Evolutionary conservation across 2,329 filamentous ascomycete genomes (phyloP).

Genomic region (Pestalotiopsis sp.): DNA sequence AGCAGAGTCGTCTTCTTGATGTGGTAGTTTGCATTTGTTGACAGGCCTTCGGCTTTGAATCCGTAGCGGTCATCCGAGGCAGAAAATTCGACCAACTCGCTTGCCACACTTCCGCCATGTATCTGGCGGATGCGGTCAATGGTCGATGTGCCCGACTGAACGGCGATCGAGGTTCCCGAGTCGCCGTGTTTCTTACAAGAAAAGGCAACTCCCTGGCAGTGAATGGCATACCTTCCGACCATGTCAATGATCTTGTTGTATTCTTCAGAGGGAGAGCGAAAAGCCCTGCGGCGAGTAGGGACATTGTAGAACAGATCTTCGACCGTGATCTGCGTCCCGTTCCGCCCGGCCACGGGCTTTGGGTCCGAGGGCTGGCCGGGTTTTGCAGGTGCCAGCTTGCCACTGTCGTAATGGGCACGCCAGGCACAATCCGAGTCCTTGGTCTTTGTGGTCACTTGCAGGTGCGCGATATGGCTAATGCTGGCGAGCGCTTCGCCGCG

Average conservation of each 20-base stretch:
- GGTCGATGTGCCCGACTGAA: slow-evolving; percentile 71
- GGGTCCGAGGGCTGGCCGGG: slow-evolving; percentile 86
- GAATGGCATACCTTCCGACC: slow-evolving; percentile 89
- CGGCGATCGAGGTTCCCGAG: slow-evolving; percentile 77
- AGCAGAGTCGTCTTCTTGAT: slow-evolving; percentile 86
- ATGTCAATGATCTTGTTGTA: slow-evolving; percentile 98
- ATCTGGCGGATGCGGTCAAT: slow-evolving; percentile 89
- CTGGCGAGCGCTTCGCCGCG: slow-evolving; percentile 94
- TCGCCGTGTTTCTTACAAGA: slow-evolving; percentile 97
- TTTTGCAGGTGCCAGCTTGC: slow-evolving; percentile 79
- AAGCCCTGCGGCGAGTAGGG: slow-evolving; percentile 83
- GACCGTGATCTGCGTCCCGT: slow-evolving; percentile 92
- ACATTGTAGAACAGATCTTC: slow-evolving; percentile 98
- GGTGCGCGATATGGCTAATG: slow-evolving; percentile 97
- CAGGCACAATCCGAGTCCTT: slow-evolving; percentile 86
- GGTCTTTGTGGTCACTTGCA: slow-evolving; percentile 93
- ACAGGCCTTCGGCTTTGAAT: slow-evolving; percentile 78
- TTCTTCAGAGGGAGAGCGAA: slow-evolving; percentile 89
- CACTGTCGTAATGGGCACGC: slow-evolving; percentile 85
- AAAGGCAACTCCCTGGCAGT: slow-evolving; percentile 89
- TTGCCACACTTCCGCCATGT: slow-evolving; percentile 80
- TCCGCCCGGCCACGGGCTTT: slow-evolving; percentile 82
- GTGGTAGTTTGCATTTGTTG: slow-evolving; percentile 93
- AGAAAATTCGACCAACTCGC: slow-evolving; percentile 80
- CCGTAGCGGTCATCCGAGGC: slow-evolving; percentile 76